phyloP scores from a whole-genome alignment of 345 rosid genomes.

The Erucastrum elatum region DNA sequence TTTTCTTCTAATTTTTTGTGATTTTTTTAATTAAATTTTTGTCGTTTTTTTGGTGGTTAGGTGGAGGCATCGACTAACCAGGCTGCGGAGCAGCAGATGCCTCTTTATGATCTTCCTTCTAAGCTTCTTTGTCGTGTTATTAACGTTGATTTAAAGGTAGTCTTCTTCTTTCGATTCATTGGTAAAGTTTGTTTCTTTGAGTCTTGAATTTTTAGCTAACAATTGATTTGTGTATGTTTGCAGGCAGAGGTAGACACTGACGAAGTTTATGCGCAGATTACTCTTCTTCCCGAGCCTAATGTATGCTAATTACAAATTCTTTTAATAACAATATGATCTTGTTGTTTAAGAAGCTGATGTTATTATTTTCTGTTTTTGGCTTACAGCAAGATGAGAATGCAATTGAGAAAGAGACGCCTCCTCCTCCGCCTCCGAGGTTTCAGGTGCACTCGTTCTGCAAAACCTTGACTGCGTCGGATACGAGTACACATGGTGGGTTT shows the following conservation, averaged over 20 bases:
- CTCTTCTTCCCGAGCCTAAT: conserved; percentile 60
- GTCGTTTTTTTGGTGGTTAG: conserved; percentile 39
- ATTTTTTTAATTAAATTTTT: conserved; percentile 2
- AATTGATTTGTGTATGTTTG: no score
- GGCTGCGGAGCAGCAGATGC: conserved; percentile 78
- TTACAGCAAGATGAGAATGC: conserved; percentile 61
- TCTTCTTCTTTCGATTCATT: not conserved
- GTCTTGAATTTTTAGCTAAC: not conserved
- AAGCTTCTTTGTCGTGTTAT: conserved; percentile 77
- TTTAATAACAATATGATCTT: not conserved
- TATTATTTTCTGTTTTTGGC: no score
- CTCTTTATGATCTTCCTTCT: conserved; percentile 62
- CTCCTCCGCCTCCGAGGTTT: conserved; percentile 56
- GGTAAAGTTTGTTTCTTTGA: not conserved
- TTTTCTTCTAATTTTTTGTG: not conserved
- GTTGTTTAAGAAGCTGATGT: not conserved
- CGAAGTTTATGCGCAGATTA: conserved; percentile 83
- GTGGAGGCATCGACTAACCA: conserved; percentile 86
- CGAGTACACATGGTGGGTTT: conserved; percentile 93
- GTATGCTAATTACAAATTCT: conserved; percentile 34
- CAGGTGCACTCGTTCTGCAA: conserved; percentile 82
- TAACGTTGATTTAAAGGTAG: conserved; percentile 67
- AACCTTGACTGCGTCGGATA: conserved; percentile 86
- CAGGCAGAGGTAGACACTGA: conserved; percentile 90
- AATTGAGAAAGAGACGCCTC: conserved; percentile 55